phyloP scores from a whole-genome alignment of 192 early-diverging fungal genomes.

The Lunasporangiospora selenospora region DNA sequence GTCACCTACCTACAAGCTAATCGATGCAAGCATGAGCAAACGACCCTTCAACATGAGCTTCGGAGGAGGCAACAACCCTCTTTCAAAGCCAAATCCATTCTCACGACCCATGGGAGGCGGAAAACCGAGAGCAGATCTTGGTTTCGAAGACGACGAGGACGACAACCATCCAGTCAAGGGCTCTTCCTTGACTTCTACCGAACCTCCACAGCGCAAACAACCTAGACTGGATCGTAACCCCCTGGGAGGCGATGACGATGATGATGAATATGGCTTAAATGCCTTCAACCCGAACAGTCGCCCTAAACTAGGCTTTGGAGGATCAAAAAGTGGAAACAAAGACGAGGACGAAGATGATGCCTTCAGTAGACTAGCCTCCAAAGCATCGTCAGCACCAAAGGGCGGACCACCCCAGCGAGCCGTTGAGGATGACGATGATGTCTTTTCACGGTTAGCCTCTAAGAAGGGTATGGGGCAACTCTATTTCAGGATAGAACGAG shows the following conservation, averaged over 20 bases:
- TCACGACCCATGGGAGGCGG: constrained; percentile 5
- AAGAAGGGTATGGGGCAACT: constrained; percentile 30
- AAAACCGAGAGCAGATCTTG: constrained; percentile 15
- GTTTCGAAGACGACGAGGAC: constrained; percentile 30
- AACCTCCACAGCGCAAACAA: constrained; percentile 28
- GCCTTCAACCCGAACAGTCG: too few species aligned
- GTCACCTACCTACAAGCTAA: too few species aligned
- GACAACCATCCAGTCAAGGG: too few species aligned
- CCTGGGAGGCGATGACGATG: too few species aligned
- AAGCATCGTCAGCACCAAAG: too few species aligned
- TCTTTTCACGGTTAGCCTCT: constrained; percentile 7
- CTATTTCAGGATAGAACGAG: constrained; percentile 38
- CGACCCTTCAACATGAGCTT: constrained; percentile 38
- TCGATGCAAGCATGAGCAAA: constrained; percentile 35
- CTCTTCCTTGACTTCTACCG: too few species aligned
- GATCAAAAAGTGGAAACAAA: too few species aligned
- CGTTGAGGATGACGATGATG: constrained; percentile 44
- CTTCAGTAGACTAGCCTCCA: background rate
- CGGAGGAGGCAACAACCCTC: constrained; percentile 1
- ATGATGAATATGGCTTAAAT: too few species aligned
- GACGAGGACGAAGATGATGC: background rate
- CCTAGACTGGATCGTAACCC: constrained; percentile 30
- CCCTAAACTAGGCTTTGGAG: too few species aligned
- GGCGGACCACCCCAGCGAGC: background rate
- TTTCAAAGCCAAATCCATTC: constrained; percentile 23